phyloP scores from a whole-genome alignment of 106 monocot genomes.

The Allium cepa region DNA sequence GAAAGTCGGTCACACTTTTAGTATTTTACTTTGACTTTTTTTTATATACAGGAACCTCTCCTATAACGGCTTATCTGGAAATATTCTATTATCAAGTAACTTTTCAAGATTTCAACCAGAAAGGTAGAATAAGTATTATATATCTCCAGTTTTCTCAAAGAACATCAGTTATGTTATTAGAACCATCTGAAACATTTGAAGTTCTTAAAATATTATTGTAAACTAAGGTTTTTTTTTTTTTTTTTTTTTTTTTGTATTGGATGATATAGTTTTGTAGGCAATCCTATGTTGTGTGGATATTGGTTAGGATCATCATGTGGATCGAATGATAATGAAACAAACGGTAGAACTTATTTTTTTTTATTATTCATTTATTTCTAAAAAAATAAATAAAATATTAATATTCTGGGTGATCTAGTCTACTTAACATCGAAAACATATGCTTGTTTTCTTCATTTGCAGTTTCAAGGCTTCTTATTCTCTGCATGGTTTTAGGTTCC shows the following conservation, averaged over 20 bases:
- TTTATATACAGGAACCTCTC: constrained; percentile 72
- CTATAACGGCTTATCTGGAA: constrained; percentile 86
- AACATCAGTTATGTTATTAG: too few species aligned
- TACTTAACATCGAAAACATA: too few species aligned
- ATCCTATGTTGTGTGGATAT: constrained; percentile 51
- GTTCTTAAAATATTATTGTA: not conserved
- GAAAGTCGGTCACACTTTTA: too few species aligned
- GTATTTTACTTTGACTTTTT: not conserved
- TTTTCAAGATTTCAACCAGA: constrained; percentile 68
- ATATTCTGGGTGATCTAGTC: not conserved
- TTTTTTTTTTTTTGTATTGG: not conserved
- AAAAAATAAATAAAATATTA: too few species aligned
- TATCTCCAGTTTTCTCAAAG: not conserved
- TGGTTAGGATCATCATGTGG: constrained; percentile 23
- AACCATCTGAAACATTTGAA: too few species aligned
- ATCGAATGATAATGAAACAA: constrained; percentile 21
- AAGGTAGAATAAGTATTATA: constrained; percentile 34
- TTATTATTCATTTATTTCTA: not conserved
- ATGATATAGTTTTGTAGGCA: constrained; percentile 64
- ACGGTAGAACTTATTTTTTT: constrained; percentile 22
- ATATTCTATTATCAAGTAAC: constrained; percentile 55
- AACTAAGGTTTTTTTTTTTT: not conserved
- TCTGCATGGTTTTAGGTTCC: constrained; percentile 6
- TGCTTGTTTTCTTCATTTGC: too few species aligned
- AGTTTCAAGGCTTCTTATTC: constrained; percentile 1